Evolutionary conservation across 129 eudicot genomes (phyloP).

Genomic region (Helianthus annuus): DNA sequence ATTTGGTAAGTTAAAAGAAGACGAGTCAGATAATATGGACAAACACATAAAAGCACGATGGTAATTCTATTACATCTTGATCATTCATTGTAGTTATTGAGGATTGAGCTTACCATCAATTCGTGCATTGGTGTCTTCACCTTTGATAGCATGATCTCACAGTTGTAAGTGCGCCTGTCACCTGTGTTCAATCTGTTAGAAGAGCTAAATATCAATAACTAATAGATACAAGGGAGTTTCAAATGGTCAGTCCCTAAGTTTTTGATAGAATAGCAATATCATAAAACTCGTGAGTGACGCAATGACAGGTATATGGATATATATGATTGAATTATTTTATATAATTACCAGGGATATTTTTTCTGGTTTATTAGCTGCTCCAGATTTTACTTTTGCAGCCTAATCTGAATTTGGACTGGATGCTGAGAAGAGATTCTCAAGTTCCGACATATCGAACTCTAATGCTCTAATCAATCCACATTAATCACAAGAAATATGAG

Average conservation of each 20-base stretch:
- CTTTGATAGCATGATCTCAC: constrained; percentile 97
- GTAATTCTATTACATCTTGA: too few species aligned
- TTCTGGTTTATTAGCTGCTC: constrained; percentile 58
- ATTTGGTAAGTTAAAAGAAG: too few species aligned
- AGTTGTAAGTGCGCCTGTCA: constrained; percentile 67
- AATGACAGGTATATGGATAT: neutral
- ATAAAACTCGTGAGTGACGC: constrained; percentile 5
- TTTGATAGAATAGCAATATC: constrained; percentile 14
- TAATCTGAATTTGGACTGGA: constrained; percentile 44
- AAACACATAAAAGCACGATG: too few species aligned
- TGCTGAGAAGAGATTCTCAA: constrained; percentile 83
- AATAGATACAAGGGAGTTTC: constrained; percentile 1
- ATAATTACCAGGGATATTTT: constrained; percentile 71
- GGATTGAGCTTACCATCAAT: constrained; percentile 53
- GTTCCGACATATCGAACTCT: constrained; percentile 90
- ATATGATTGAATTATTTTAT: constrained; percentile 13
- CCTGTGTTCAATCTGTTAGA: constrained; percentile 76
- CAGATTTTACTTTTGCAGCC: constrained; percentile 47
- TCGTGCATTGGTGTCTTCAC: constrained; percentile 78
- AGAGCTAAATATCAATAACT: constrained; percentile 20
- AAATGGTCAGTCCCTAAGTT: neutral
- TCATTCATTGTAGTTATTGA: too few species aligned
- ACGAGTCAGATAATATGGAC: too few species aligned
- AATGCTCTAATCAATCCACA: constrained; percentile 53
- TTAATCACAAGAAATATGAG: constrained; percentile 6